Conservation (phyloP, 305 asterid species). For the Fraxinus xanthoxyloides region DNA sequence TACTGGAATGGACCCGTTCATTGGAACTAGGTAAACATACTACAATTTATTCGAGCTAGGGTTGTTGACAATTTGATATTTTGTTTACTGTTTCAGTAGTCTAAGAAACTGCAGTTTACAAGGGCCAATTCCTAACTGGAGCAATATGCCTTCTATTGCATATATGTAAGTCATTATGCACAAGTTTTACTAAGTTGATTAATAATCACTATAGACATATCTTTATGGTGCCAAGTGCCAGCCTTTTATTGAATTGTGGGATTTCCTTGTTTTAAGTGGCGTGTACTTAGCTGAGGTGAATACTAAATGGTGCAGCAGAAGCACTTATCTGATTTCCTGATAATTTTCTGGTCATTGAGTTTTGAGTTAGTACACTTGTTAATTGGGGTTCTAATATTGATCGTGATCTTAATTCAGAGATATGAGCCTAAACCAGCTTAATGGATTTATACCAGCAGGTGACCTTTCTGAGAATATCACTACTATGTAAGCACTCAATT, state of each 20-base stretch:
- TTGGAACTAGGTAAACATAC: not conserved
- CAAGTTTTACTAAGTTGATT: constrained; percentile 6
- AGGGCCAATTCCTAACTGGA: constrained; percentile 83
- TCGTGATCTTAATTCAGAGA: constrained; percentile 53
- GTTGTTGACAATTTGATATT: constrained; percentile 5
- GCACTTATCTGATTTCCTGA: not conserved
- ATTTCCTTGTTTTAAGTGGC: not conserved
- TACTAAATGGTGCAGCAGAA: not conserved
- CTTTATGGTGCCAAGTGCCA: not conserved
- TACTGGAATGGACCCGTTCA: not conserved
- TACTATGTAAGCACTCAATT: constrained; percentile 64
- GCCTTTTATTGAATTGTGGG: not conserved
- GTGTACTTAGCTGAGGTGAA: not conserved
- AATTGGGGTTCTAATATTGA: constrained; percentile 13
- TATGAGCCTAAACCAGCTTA: constrained; percentile 80
- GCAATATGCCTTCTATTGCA: constrained; percentile 60
- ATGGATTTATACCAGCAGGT: constrained; percentile 70
- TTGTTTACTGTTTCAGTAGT: constrained; percentile 63
- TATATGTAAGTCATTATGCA: constrained; percentile 63
- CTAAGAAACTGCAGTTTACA: constrained; percentile 90
- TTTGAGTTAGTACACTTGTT: not conserved
- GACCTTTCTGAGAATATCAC: constrained; percentile 66
- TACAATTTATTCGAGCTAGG: constrained; percentile 5
- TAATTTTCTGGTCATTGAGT: not conserved
- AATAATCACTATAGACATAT: not conserved